Conservation (phyloP, 768 basidiomycete genomes). For the Russula ochroleuca region DNA sequence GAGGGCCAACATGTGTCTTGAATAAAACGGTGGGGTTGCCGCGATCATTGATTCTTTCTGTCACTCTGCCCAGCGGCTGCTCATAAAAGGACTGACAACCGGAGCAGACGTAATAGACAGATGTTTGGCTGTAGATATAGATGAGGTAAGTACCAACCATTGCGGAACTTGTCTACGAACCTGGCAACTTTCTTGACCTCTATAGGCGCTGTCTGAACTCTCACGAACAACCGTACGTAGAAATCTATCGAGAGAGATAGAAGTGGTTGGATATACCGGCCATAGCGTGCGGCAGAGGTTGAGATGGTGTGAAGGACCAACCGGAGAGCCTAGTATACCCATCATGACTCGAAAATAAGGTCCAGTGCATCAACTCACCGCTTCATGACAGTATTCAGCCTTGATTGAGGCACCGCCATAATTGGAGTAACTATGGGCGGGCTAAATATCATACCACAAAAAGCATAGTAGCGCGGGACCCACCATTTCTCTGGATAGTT, state of each 20-base stretch:
- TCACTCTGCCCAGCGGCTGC: conserved; percentile 77
- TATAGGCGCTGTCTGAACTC: conserved; percentile 63
- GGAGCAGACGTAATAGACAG: conserved; percentile 78
- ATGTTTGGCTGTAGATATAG: conserved; percentile 61
- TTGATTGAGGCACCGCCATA: conserved; percentile 90
- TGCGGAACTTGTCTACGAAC: conserved; percentile 43
- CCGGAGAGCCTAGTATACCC: conserved; percentile 66
- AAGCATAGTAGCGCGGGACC: not conserved
- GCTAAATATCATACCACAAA: not conserved
- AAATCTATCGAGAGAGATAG: conserved; percentile 94
- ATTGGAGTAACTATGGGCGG: conserved; percentile 69
- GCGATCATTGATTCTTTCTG: conserved; percentile 54
- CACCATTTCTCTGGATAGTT: conserved; percentile 98
- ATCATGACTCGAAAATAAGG: conserved; percentile 6
- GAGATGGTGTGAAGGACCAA: conserved; percentile 85
- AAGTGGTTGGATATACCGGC: conserved; percentile 84
- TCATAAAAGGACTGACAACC: conserved; percentile 78
- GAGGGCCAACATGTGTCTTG: conserved; percentile 69
- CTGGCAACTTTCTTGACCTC: conserved; percentile 80
- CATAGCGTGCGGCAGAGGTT: conserved; percentile 86
- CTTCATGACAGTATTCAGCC: conserved; percentile 95
- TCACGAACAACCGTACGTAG: conserved; percentile 89
- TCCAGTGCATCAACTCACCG: conserved; percentile 44
- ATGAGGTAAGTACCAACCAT: conserved; percentile 4
- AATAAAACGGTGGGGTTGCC: conserved; percentile 60